Evolutionary conservation across 768 basidiomycete species (phyloP), one percentile per base, ranked within the genome.

Genomic region (Suillus luteus): DNA sequence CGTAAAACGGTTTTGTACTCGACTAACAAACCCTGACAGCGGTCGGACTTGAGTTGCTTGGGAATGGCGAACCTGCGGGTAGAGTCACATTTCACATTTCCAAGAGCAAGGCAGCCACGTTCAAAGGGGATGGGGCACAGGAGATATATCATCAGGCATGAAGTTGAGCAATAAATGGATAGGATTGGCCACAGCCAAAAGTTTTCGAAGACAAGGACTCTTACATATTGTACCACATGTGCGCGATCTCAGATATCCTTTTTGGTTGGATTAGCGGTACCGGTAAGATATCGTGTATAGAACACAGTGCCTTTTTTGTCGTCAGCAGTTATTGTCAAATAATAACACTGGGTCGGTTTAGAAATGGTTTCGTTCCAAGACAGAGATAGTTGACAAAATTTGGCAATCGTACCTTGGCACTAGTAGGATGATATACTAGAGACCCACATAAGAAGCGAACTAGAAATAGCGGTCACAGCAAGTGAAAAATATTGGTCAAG

Each of bases 21-120:
- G 41, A 12, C 19, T 54, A 14, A 49, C 33, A 24, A 12, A 40
- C 5, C 37, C 27, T 41, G 51, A 55, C 57, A 75, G 74, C 70
- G 19, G 64, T 75, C 48, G 74, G 72, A 41, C 72, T 75, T 14
- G 74, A 75, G 49, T 70, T 75, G 48, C 64, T 75, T 3, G 74
- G 73, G 62, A 73, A 75, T 43, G 74, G 74, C 1, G 66, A 73
- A 49, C 70, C 73, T 12, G 73, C 74, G 5, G 74, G 74, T 11
- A 75, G 55, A 59, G 67, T 75, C 27, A 38, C 60, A 10, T 76
- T 75, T 55, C 73, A 61, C 46, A 76, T 75, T 31, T 66, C 63
- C 62, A 73, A 38, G 65, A 68, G 66, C 17, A 1, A 17, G 14
- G n/a, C 31, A 1, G 67, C 64, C 4, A 63, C 9, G 12, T 65